phyloP scores from a whole-genome alignment of 1,139 yeast species.

The Petasospora fabianii region DNA sequence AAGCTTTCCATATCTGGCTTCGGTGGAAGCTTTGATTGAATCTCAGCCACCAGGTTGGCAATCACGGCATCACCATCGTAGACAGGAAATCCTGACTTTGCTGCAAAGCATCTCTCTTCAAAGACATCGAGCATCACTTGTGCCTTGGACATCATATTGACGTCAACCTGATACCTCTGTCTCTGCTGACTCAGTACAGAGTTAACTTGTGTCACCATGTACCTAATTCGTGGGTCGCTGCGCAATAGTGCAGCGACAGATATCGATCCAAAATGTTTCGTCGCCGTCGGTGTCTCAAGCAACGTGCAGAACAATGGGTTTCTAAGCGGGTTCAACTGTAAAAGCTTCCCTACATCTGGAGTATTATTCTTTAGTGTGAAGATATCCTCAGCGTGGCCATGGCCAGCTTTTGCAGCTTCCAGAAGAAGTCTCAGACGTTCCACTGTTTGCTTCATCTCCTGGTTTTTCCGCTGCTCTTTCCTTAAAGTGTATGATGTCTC shows the following conservation, averaged over 20 bases:
- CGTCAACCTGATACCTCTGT: slow-evolving; percentile 6
- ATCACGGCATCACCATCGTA: slow-evolving; percentile 10
- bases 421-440: slow-evolving; percentile 1
- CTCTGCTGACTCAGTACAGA: slow-evolving; percentile 3
- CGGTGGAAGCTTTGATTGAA: slow-evolving; percentile 7
- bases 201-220: slow-evolving; percentile 6
- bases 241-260: slow-evolving; percentile 4
- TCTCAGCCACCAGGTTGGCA: slow-evolving; percentile 3
- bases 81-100: slow-evolving; percentile 1
- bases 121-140: slow-evolving; percentile 11
- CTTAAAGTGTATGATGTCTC: not conserved
- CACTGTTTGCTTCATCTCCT: not conserved
- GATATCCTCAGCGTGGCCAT: slow-evolving; percentile 4
- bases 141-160: slow-evolving; percentile 2
- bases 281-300: not conserved
- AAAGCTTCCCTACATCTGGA: slow-evolving; percentile 1
- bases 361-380: slow-evolving; percentile 1
- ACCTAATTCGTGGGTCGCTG: slow-evolving; percentile 2
- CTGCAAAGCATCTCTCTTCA: slow-evolving; percentile 10
- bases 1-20: slow-evolving; percentile 8
- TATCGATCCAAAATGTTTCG: slow-evolving; percentile 7
- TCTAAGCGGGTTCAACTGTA: slow-evolving; percentile 5
- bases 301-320: slow-evolving; percentile 9
- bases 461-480: slow-evolving; percentile 1
- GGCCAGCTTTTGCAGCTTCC: slow-evolving; percentile 1